A percentile compares a stretch with the other conserved stretches of the same genome.
Conservation (phyloP, 1,284 basidiomycete species). For the Leccinum huronense region DNA sequence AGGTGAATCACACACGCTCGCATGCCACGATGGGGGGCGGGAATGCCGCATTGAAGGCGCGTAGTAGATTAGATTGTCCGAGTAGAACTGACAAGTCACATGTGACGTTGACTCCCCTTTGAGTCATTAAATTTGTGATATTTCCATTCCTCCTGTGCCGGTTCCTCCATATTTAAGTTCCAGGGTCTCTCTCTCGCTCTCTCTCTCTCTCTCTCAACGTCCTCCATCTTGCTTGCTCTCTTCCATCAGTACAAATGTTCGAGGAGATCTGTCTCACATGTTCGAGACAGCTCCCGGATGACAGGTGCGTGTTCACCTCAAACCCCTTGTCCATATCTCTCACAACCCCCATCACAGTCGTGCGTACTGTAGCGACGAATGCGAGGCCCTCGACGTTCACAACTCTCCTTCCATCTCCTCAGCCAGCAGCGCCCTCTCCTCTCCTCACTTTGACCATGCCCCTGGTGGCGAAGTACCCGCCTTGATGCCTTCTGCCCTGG, state of each 20-base stretch:
- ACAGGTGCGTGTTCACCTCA: slow-evolving; percentile 49
- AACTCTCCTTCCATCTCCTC: slow-evolving; percentile 66
- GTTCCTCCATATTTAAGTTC: slow-evolving; percentile 35
- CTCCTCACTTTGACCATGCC: slow-evolving; percentile 56
- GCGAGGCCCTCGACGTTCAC: slow-evolving; percentile 56
- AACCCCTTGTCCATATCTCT: slow-evolving; percentile 24
- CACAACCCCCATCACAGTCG: slow-evolving; percentile 41
- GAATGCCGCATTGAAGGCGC: slow-evolving; percentile 4
- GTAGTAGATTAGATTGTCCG: slow-evolving; percentile 14
- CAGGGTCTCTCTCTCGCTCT: slow-evolving; percentile 5
- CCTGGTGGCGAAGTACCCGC: slow-evolving; percentile 57
- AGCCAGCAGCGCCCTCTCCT: slow-evolving; percentile 65
- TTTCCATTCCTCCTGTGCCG: slow-evolving; percentile 40
- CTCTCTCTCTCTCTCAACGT: slow-evolving; percentile 24
- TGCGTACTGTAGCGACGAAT: slow-evolving; percentile 73
- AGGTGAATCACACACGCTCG: slow-evolving; percentile 1
- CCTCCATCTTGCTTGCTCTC: slow-evolving; percentile 11
- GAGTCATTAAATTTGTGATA: slow-evolving; percentile 38
- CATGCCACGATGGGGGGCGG: background rate
- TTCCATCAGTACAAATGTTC: slow-evolving; percentile 50
- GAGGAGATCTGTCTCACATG: slow-evolving; percentile 73
- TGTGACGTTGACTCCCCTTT: slow-evolving; percentile 30
- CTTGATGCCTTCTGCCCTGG: slow-evolving; percentile 56
- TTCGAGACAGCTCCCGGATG: slow-evolving; percentile 57
- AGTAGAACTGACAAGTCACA: slow-evolving; percentile 19